Conservation (phyloP, 352 stramenopile species). For the Pythium phragmiticola region DNA sequence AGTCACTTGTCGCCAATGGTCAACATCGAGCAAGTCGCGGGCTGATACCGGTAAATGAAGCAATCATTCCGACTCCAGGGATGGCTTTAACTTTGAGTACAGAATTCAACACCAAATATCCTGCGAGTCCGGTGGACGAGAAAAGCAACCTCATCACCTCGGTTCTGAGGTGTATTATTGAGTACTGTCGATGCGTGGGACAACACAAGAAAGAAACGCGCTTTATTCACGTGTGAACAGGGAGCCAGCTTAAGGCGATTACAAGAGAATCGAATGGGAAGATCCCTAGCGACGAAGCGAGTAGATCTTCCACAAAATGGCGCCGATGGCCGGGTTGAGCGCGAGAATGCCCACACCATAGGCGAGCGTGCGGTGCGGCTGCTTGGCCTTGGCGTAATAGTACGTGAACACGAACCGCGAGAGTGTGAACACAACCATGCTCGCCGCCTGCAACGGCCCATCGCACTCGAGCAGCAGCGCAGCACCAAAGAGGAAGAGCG, state of each 20-base stretch:
- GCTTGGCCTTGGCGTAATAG: conserved; percentile 33
- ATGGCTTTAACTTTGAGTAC: too few relatives aligned
- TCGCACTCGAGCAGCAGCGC: conserved; percentile 42
- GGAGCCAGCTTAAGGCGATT: background rate
- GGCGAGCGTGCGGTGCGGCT: conserved; percentile 30
- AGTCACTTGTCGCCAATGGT: too few relatives aligned
- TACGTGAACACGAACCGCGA: conserved; percentile 33
- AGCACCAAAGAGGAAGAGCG: conserved; percentile 47
- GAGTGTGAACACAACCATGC: conserved; percentile 32
- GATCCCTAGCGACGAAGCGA: background rate
- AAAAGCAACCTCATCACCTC: too few relatives aligned
- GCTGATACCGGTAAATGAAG: too few relatives aligned
- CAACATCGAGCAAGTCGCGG: too few relatives aligned
- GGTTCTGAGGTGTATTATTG: too few relatives aligned
- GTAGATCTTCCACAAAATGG: conserved; percentile 1
- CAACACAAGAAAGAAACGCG: too few relatives aligned
- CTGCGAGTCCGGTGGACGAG: too few relatives aligned
- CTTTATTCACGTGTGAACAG: too few relatives aligned
- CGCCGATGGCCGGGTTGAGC: conserved; percentile 16
- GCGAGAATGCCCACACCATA: conserved; percentile 25
- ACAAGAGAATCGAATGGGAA: background rate
- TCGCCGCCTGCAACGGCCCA: conserved; percentile 33
- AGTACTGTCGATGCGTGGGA: too few relatives aligned
- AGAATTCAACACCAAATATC: too few relatives aligned
- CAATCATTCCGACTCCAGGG: too few relatives aligned